phyloP scores from a whole-genome alignment of 2,329 filamentous ascomycete genomes.

The Cercospora sesami region DNA sequence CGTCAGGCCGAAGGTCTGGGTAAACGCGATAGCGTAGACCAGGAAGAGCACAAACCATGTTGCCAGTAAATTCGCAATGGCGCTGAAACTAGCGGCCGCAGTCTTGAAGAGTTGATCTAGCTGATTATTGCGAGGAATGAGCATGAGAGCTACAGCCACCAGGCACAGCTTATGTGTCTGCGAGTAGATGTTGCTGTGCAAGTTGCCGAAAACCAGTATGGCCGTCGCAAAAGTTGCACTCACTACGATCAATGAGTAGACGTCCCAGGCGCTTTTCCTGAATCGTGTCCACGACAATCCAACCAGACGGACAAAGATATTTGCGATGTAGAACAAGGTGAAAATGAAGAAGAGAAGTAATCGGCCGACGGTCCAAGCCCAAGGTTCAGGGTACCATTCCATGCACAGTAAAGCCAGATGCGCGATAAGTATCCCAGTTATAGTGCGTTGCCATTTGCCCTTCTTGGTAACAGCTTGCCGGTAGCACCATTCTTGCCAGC shows the following conservation, averaged over 20 bases:
- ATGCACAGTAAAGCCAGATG: conserved; percentile 81
- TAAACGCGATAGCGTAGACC: conserved; percentile 93
- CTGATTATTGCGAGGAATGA: conserved; percentile 95
- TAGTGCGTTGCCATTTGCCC: conserved; percentile 82
- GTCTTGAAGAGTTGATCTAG: conserved; percentile 99
- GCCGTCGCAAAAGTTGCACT: conserved; percentile 78
- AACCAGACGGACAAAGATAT: conserved; percentile 78
- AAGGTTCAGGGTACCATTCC: conserved; percentile 78
- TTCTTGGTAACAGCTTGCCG: conserved; percentile 91
- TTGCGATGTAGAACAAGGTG: conserved; percentile 77
- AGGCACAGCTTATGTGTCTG: conserved; percentile 93
- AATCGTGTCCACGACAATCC: conserved; percentile 92
- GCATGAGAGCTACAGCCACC: conserved; percentile 80
- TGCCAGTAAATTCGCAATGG: conserved; percentile 86
- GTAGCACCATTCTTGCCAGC: conserved; percentile 92
- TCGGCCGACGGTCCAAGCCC: conserved; percentile 68
- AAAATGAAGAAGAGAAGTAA: conserved; percentile 67
- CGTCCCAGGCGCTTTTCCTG: conserved; percentile 88
- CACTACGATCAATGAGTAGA: conserved; percentile 81
- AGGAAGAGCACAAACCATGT: conserved; percentile 98
- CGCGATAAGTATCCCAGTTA: conserved; percentile 76
- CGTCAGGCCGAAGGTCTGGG: conserved; percentile 92
- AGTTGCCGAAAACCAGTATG: conserved; percentile 68
- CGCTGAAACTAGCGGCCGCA: conserved; percentile 85
- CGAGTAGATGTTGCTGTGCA: conserved; percentile 60